Conservation (phyloP, 1,139 yeast species). For the Yamadazyma pseudoaaseri region DNA sequence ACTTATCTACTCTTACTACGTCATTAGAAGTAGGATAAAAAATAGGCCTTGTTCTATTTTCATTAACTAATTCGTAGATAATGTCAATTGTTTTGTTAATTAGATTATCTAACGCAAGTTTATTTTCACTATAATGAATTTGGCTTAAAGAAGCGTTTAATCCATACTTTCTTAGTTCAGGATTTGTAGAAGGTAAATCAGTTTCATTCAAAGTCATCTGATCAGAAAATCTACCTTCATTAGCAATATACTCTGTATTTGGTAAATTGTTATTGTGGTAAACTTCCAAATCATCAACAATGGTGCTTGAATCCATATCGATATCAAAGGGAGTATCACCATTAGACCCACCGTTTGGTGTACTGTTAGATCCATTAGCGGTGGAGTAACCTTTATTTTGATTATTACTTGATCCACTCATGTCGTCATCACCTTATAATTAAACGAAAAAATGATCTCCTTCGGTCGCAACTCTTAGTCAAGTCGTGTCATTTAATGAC, state of each 20-base stretch:
- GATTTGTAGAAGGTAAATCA: constrained; percentile 4
- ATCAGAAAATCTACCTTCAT: constrained; percentile 10
- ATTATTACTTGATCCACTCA: constrained; percentile 1
- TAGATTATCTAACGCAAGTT: constrained; percentile 59
- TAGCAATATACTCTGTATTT: constrained; percentile 6
- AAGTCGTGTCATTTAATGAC: too few species aligned
- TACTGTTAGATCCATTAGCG: too few species aligned
- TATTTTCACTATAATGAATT: constrained; percentile 66
- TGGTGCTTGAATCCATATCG: constrained; percentile 2
- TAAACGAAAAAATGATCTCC: constrained; percentile 1
- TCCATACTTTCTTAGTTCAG: constrained; percentile 12
- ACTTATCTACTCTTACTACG: constrained; percentile 39
- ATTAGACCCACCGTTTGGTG: too few species aligned
- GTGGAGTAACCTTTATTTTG: too few species aligned
- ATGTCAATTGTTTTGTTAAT: constrained; percentile 57
- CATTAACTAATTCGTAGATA: constrained; percentile 52
- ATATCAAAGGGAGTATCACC: neutral
- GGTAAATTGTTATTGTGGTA: neutral
- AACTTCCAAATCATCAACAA: constrained; percentile 2
- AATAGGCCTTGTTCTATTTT: constrained; percentile 60
- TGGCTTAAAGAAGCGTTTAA: constrained; percentile 58
- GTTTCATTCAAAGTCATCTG: constrained; percentile 7
- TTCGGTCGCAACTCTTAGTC: neutral
- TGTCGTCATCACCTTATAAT: neutral
- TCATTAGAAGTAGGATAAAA: constrained; percentile 63